Conservation (phyloP, 2,329 filamentous ascomycete genomes). For the Plectosphaerella sp. region DNA sequence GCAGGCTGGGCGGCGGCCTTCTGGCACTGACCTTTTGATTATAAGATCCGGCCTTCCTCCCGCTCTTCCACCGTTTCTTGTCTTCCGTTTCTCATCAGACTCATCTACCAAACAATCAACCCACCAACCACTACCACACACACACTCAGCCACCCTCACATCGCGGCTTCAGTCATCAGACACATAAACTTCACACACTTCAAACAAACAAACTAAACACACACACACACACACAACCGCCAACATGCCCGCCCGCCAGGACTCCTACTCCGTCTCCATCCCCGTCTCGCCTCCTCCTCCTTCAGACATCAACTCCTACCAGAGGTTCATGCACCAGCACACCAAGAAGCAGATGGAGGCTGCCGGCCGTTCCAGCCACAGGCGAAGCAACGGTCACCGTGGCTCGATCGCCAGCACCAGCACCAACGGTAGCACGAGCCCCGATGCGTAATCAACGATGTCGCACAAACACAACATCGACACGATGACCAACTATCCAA, state of each 20-base stretch:
- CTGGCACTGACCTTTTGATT: neutral
- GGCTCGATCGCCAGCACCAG: slow-evolving; percentile 12
- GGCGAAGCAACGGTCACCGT: slow-evolving; percentile 9
- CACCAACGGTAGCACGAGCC: slow-evolving; percentile 20
- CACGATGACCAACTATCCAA: neutral
- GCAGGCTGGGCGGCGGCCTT: neutral
- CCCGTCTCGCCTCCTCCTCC: slow-evolving; percentile 32
- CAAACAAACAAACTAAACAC: neutral
- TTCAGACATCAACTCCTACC: slow-evolving; percentile 50
- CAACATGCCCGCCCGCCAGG: slow-evolving; percentile 31
- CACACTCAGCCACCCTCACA: neutral
- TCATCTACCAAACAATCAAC: slow-evolving; percentile 1
- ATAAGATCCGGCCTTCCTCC: slow-evolving; percentile 11
- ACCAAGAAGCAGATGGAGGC: slow-evolving; percentile 63
- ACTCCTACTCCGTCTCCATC: slow-evolving; percentile 16
- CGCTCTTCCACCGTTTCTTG: slow-evolving; percentile 7
- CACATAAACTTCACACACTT: neutral
- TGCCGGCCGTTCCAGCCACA: slow-evolving; percentile 38
- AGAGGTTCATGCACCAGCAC: slow-evolving; percentile 59
- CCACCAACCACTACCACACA: neutral
- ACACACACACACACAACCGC: slow-evolving; percentile 4
- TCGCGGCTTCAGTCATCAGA: neutral
- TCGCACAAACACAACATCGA: neutral
- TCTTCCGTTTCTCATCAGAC: slow-evolving; percentile 8
- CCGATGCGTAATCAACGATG: neutral